Conservation (phyloP, 805 yeast species). For the Candida sakaeoensis region DNA sequence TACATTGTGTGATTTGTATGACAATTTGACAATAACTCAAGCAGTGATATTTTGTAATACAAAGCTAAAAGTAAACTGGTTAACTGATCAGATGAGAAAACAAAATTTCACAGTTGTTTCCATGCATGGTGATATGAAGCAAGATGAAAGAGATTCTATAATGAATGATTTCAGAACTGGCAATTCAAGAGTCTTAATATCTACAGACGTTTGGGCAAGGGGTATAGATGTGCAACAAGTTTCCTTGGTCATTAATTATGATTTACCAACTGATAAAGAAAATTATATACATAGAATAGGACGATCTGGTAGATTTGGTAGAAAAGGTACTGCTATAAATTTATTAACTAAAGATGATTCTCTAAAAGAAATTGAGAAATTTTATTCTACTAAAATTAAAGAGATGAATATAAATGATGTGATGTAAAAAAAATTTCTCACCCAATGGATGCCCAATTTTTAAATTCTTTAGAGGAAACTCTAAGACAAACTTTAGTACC, state of each 20-base stretch:
- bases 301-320: conserved; percentile 96
- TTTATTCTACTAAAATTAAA: conserved; percentile 69
- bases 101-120: conserved; percentile 89
- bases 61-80: conserved; percentile 89
- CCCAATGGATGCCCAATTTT: conserved; percentile 66
- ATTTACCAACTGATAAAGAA: conserved; percentile 87
- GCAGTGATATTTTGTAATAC: conserved; percentile 98
- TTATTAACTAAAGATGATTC: conserved; percentile 81
- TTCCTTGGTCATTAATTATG: conserved; percentile 92
- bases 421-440: conserved; percentile 10
- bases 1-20: conserved; percentile 90
- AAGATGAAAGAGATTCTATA: conserved; percentile 87
- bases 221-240: conserved; percentile 99
- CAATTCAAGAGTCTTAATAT: conserved; percentile 85
- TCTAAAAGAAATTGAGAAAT: conserved; percentile 65
- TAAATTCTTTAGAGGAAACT: conserved; percentile 71
- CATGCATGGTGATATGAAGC: conserved; percentile 97
- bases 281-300: conserved; percentile 97
- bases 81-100: conserved; percentile 72
- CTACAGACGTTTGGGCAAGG: conserved; percentile 97
- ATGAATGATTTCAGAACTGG: conserved; percentile 97
- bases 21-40: conserved; percentile 91
- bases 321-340: conserved; percentile 97
- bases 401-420: conserved; percentile 62
- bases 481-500: conserved; percentile 77